These are phyloP conservation scores for Pseudogymnoascus verrucosus DNA, from an alignment of 2,329 filamentous ascomycete genomes.

Conservation along the genomic window DNA sequence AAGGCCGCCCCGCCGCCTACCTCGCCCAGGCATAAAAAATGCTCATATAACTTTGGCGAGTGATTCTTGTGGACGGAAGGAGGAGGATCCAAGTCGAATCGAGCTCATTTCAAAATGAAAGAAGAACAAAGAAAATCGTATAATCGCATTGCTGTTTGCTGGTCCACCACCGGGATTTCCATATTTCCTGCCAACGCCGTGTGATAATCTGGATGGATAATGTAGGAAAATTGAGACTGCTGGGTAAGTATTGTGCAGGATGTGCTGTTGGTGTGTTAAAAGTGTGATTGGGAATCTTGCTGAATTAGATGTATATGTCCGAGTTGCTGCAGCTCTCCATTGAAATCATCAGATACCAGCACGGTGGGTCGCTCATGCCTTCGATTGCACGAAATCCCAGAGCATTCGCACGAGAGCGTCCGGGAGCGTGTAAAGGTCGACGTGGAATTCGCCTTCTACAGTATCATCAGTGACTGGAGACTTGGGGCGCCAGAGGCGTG, in stretches of 20 bases:
- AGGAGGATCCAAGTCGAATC: conserved; percentile 2
- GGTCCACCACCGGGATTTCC: background rate
- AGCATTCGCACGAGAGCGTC: conserved; percentile 85
- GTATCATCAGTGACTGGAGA: conserved; percentile 8
- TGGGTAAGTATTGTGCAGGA: conserved; percentile 2
- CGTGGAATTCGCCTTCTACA: conserved; percentile 89
- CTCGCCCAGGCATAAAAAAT: background rate
- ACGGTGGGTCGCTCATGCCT: conserved; percentile 26
- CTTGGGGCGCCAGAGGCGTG: background rate
- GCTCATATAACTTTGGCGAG: conserved; percentile 1
- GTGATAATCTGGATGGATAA: conserved; percentile 8
- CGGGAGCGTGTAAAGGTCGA: conserved; percentile 95
- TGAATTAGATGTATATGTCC: conserved; percentile 2
- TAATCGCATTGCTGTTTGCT: conserved; percentile 6
- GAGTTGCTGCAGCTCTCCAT: conserved; percentile 3
- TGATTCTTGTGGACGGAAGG: background rate
- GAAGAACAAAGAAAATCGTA: conserved; percentile 7
- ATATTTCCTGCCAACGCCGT: background rate
- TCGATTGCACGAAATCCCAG: conserved; percentile 70
- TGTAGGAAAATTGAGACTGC: background rate
- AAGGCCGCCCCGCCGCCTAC: background rate
- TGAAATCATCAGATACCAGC: background rate
- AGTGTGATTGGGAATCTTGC: background rate
- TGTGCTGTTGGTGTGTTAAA: conserved; percentile 2
- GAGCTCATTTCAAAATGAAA: conserved; percentile 3